phyloP scores from a whole-genome alignment of 2,329 filamentous ascomycete genomes.

The Cytospora piceicola region DNA sequence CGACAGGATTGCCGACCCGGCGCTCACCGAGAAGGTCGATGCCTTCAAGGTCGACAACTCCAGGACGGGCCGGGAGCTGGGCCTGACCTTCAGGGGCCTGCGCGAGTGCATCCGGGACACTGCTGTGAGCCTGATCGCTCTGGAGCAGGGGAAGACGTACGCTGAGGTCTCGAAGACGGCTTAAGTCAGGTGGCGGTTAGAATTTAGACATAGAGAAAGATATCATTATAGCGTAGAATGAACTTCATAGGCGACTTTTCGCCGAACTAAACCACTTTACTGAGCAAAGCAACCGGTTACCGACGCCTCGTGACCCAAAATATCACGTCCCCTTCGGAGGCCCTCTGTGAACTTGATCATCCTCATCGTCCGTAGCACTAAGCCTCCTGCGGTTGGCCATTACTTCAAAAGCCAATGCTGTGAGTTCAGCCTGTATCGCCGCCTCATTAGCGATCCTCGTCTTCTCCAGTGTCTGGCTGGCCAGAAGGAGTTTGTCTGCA shows the following conservation, averaged over 20 bases:
- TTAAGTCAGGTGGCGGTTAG: neutral
- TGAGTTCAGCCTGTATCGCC: constrained; percentile 24
- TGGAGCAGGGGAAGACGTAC: constrained; percentile 28
- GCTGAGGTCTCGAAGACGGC: constrained; percentile 16
- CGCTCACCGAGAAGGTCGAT: constrained; percentile 16
- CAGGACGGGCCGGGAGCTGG: constrained; percentile 12
- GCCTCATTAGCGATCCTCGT: constrained; percentile 20
- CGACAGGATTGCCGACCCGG: constrained; percentile 27
- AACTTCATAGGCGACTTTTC: neutral
- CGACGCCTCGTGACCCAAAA: neutral
- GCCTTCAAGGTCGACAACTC: constrained; percentile 27
- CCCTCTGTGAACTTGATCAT: neutral
- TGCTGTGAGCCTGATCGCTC: constrained; percentile 20
- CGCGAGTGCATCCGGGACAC: constrained; percentile 25
- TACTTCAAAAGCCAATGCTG: constrained; percentile 24
- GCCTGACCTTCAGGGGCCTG: constrained; percentile 20
- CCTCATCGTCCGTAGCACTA: constrained; percentile 21
- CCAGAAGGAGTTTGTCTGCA: constrained; percentile 22
- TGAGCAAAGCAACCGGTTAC: neutral
- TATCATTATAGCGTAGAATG: neutral
- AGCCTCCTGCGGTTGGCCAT: constrained; percentile 25
- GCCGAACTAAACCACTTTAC: no score
- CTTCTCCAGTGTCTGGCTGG: constrained; percentile 19
- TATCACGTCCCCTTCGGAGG: neutral
- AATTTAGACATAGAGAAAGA: neutral